Evolutionary conservation across 345 rosid genomes (phyloP).

Genomic region (Xanthoceras sorbifolium): DNA sequence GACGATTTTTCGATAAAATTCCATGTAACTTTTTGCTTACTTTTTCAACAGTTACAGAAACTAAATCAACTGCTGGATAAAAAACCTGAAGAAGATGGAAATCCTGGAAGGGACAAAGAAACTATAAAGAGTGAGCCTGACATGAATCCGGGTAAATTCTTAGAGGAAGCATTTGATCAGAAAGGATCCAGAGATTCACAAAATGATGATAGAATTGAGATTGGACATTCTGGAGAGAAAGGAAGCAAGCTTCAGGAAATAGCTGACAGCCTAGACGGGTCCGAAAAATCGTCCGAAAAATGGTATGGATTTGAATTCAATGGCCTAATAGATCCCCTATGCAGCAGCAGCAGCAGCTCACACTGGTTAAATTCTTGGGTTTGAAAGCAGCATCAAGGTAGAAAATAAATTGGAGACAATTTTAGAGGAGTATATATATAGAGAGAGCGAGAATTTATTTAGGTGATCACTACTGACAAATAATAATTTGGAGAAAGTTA

Average conservation of each 20-base stretch:
- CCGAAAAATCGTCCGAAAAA: conserved; percentile 43
- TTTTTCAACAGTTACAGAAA: conserved; percentile 52
- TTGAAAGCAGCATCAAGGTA: conserved; percentile 21
- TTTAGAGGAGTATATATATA: neutral
- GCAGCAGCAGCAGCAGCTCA: conserved; percentile 30
- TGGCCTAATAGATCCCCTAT: conserved; percentile 44
- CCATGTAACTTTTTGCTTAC: neutral
- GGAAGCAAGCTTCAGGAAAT: conserved; percentile 29
- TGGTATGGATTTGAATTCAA: conserved; percentile 44
- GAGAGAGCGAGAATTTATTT: no score
- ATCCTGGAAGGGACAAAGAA: conserved; percentile 18
- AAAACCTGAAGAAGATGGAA: conserved; percentile 24
- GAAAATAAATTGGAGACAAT: neutral
- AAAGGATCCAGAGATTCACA: conserved; percentile 22
- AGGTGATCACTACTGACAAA: neutral
- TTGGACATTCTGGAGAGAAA: conserved; percentile 31
- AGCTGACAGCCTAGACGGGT: conserved; percentile 40
- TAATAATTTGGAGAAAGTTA: neutral
- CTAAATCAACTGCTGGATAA: conserved; percentile 36
- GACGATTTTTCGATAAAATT: neutral
- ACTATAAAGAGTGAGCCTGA: conserved; percentile 32
- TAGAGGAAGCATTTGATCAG: conserved; percentile 17
- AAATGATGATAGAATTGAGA: conserved; percentile 25
- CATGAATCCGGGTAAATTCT: conserved; percentile 19
- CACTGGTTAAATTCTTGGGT: conserved; percentile 60